Percentiles rank a stretch among this genome's conserved stretches.
Evolutionary conservation across 148 eudicot genomes (phyloP).

Genomic region (Polygonum maritimum): DNA sequence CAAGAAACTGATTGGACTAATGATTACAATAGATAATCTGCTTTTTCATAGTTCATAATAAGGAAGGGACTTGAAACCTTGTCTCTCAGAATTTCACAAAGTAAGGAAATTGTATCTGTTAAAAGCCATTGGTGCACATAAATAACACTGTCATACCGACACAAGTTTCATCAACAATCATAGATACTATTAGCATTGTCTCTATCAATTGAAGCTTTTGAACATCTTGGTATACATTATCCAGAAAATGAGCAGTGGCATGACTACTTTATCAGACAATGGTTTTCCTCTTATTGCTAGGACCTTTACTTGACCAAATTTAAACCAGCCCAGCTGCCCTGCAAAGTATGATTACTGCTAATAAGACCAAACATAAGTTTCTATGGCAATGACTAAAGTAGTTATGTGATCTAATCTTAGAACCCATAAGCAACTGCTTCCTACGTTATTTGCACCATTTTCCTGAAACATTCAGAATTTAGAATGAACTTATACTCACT

Average conservation of each 20-base stretch:
- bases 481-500: background rate
- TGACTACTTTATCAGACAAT: slow-evolving; percentile 64
- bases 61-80: slow-evolving; percentile 41
- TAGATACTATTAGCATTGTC: too few relatives aligned
- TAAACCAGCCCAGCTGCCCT: slow-evolving; percentile 40
- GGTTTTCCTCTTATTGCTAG: slow-evolving; percentile 83
- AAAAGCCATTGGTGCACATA: slow-evolving; percentile 6
- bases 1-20: background rate
- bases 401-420: background rate
- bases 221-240: slow-evolving; percentile 51
- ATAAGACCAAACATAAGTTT: background rate
- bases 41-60: background rate
- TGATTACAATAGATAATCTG: background rate
- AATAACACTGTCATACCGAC: too few relatives aligned
- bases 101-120: slow-evolving; percentile 86
- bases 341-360: background rate
- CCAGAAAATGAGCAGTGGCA: slow-evolving; percentile 92
- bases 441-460: too few relatives aligned
- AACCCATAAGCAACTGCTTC: background rate
- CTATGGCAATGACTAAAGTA: background rate
- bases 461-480: background rate
- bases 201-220: slow-evolving; percentile 61
- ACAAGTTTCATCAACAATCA: too few relatives aligned
- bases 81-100: slow-evolving; percentile 92
- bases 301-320: slow-evolving; percentile 68